These are phyloP conservation scores for Erodium chrysanthum DNA, from an alignment of 441 rosid species.

Conservation along the genomic window DNA sequence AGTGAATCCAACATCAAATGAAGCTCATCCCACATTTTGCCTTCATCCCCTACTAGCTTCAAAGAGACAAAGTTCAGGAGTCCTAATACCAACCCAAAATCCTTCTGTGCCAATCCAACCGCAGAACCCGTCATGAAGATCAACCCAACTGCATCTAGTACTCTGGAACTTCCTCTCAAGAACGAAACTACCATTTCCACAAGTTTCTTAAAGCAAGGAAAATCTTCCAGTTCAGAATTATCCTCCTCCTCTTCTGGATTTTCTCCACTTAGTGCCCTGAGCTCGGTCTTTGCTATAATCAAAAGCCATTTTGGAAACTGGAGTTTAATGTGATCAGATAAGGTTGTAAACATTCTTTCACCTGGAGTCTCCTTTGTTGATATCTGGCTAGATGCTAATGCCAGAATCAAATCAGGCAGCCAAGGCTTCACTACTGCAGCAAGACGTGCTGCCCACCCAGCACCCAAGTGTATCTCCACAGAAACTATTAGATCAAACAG, in stretches of 20 bases:
- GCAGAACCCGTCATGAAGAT: slow-evolving; percentile 39
- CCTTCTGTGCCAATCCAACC: slow-evolving; percentile 48
- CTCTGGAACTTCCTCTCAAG: slow-evolving; percentile 33
- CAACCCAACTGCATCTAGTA: slow-evolving; percentile 53
- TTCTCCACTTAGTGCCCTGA: slow-evolving; percentile 28
- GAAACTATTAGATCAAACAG: slow-evolving; percentile 48
- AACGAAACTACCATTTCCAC: slow-evolving; percentile 32
- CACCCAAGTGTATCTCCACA: slow-evolving; percentile 42
- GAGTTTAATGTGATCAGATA: slow-evolving; percentile 33
- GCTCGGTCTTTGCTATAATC: slow-evolving; percentile 46
- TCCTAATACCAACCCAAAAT: slow-evolving; percentile 47
- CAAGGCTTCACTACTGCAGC: slow-evolving; percentile 53
- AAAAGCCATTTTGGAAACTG: slow-evolving; percentile 56
- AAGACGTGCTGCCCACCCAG: slow-evolving; percentile 41
- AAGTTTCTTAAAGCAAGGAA: slow-evolving; percentile 36
- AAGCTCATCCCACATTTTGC: slow-evolving; percentile 54
- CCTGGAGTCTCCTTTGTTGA: slow-evolving; percentile 26
- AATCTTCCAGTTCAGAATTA: slow-evolving; percentile 26
- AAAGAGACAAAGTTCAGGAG: slow-evolving; percentile 44
- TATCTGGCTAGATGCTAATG: slow-evolving; percentile 48
- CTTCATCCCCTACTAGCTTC: slow-evolving; percentile 47
- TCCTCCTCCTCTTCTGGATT: slow-evolving; percentile 37
- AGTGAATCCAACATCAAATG: slow-evolving; percentile 60
- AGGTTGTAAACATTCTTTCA: slow-evolving; percentile 26
- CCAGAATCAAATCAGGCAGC: slow-evolving; percentile 83